A percentile compares a stretch with the other conserved stretches of the same genome.
Conservation (phyloP, 805 yeast genomes). For the Wickerhamomyces chambardii region DNA sequence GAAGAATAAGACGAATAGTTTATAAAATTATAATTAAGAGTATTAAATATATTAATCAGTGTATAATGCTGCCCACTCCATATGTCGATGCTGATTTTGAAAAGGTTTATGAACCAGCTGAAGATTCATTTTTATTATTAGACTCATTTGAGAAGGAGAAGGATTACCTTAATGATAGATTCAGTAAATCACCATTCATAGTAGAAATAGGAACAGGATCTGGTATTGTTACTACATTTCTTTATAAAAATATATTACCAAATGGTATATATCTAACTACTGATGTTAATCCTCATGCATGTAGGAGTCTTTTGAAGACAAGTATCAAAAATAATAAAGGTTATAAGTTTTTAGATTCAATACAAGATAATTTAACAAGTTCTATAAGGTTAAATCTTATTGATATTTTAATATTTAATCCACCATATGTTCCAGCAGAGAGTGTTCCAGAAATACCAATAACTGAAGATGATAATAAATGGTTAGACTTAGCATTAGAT, state of each 20-base stretch:
- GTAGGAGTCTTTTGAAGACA: conserved; percentile 41
- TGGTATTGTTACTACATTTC: conserved; percentile 78
- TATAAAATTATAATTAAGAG: too few relatives aligned
- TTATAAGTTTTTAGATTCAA: conserved; percentile 27
- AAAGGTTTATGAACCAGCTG: conserved; percentile 91
- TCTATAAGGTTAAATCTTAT: conserved; percentile 36
- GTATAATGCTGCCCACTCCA: conserved; percentile 92
- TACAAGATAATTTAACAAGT: conserved; percentile 52
- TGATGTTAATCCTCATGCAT: conserved; percentile 77
- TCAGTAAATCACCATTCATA: conserved; percentile 38
- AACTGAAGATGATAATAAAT: conserved; percentile 38
- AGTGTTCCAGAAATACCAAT: conserved; percentile 54
- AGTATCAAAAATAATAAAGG: conserved; percentile 23
- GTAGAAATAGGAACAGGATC: conserved; percentile 90
- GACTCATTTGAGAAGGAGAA: conserved; percentile 69
- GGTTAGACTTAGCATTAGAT: conserved; percentile 85
- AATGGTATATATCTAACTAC: conserved; percentile 52
- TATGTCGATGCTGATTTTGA: conserved; percentile 47
- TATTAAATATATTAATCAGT: too few relatives aligned
- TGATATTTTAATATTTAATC: conserved; percentile 82
- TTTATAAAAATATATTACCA: conserved; percentile 49
- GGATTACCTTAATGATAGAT: conserved; percentile 22
- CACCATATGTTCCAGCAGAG: conserved; percentile 94
- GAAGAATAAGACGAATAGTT: too few relatives aligned
- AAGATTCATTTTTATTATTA: conserved; percentile 78